These are phyloP conservation scores for Rhododendron henanense DNA, from an alignment of 148 eudicot species.

Conservation along the genomic window DNA sequence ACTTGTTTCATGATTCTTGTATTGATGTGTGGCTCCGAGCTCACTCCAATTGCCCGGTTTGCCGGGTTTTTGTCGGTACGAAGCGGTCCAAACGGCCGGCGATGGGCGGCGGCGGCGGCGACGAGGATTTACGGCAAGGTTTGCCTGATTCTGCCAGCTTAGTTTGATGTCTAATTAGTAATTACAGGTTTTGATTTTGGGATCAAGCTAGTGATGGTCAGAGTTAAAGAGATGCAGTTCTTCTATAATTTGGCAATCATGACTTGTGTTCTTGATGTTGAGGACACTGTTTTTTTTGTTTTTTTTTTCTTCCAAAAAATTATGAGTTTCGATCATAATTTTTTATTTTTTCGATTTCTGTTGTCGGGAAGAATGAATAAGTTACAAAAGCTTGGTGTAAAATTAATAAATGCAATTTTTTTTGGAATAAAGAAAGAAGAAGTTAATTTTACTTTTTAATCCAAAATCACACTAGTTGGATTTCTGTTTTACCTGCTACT, in stretches of 20 bases:
- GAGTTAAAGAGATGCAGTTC: not conserved
- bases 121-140: constrained; percentile 26
- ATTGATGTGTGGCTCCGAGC: constrained; percentile 31
- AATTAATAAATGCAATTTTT: no score
- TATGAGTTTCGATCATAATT: no score
- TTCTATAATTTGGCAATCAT: no score
- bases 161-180: constrained; percentile 11
- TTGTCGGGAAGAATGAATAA: no score
- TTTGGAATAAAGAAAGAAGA: no score
- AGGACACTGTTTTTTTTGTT: no score
- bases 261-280: not conserved
- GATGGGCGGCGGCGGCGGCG: not conserved
- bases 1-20: constrained; percentile 34
- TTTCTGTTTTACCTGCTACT: no score
- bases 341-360: no score
- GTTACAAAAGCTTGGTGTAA: no score
- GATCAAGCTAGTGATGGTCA: not conserved
- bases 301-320: no score
- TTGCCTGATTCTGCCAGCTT: constrained; percentile 26
- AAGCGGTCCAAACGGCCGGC: not conserved
- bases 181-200: not conserved
- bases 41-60: constrained; percentile 37
- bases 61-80: constrained; percentile 22
- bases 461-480: no score
- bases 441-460: no score